Evolutionary conservation across 192 early-diverging fungal species (phyloP).

Genomic region (Mortierella hygrophila): DNA sequence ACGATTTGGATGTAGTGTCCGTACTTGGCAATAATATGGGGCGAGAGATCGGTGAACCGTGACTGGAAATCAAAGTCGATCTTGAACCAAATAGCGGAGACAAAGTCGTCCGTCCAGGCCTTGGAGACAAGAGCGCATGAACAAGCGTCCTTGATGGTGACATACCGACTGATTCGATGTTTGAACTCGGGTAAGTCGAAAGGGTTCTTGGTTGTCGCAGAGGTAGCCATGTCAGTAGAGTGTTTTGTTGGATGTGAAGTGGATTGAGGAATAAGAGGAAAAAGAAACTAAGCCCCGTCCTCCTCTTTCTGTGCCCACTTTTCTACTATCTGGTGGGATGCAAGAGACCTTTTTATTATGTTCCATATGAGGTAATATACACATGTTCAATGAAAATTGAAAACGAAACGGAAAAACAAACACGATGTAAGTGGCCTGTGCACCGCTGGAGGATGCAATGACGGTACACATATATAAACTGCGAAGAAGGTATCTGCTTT

Average conservation of each 20-base stretch:
- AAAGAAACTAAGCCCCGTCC: not conserved
- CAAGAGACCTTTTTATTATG: not conserved
- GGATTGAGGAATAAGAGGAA: not conserved
- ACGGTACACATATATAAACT: too few relatives aligned
- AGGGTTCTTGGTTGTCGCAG: not conserved
- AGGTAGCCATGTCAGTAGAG: not conserved
- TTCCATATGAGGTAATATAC: too few relatives aligned
- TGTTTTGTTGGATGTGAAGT: not conserved
- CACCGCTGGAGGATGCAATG: too few relatives aligned
- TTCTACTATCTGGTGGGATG: too few relatives aligned
- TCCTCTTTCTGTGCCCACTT: not conserved
- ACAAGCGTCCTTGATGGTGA: not conserved
- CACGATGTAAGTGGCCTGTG: too few relatives aligned
- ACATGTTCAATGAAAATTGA: too few relatives aligned
- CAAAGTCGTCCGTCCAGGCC: not conserved
- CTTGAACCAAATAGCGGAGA: conserved; percentile 1
- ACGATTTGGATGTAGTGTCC: not conserved
- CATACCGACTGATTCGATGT: not conserved
- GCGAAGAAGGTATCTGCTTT: too few relatives aligned
- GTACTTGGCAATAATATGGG: not conserved
- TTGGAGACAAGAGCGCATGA: not conserved
- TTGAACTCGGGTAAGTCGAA: not conserved
- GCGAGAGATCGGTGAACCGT: not conserved
- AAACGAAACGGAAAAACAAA: too few relatives aligned
- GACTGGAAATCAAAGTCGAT: conserved; percentile 3